phyloP scores from a whole-genome alignment of 148 eudicot species.

The Rhododendron henanense region DNA sequence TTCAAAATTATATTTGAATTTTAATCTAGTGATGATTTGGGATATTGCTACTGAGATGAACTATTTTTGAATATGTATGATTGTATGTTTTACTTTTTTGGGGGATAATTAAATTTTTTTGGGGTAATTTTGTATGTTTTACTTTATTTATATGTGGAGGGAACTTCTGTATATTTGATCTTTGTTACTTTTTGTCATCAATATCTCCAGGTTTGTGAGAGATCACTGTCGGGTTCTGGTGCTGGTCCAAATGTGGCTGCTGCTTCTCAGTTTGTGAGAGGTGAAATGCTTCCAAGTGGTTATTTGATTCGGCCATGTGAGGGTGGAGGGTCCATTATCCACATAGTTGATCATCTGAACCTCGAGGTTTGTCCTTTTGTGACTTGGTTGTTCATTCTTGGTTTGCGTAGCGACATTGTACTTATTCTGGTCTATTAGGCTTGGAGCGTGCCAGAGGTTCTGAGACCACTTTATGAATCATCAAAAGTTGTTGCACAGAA shows the following conservation, averaged over 20 bases:
- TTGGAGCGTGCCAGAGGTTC: slow-evolving; percentile 95
- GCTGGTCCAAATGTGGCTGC: slow-evolving; percentile 69
- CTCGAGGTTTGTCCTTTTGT: slow-evolving; percentile 56
- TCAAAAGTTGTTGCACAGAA: slow-evolving; percentile 94
- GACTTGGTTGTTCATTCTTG: neutral
- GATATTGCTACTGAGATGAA: neutral
- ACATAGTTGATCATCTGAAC: slow-evolving; percentile 90
- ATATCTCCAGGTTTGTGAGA: slow-evolving; percentile 73
- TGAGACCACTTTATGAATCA: slow-evolving; percentile 89
- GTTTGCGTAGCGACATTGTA: neutral
- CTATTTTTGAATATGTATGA: neutral
- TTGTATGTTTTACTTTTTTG: neutral
- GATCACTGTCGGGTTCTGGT: slow-evolving; percentile 85
- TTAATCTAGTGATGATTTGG: neutral
- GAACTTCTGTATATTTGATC: neutral
- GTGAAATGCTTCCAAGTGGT: slow-evolving; percentile 95
- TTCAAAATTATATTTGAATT: neutral
- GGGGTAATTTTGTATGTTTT: neutral
- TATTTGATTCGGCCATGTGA: slow-evolving; percentile 93
- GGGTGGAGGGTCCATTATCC: slow-evolving; percentile 93
- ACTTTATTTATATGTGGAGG: neutral
- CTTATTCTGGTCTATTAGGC: slow-evolving; percentile 43
- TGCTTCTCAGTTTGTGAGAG: slow-evolving; percentile 80
- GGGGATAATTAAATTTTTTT: too few species aligned
- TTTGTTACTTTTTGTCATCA: slow-evolving; percentile 12